Percentiles rank a stretch among this genome's conserved stretches.
phyloP scores from a whole-genome alignment of 768 basidiomycete species.

The Lactifluus subvellereus region DNA sequence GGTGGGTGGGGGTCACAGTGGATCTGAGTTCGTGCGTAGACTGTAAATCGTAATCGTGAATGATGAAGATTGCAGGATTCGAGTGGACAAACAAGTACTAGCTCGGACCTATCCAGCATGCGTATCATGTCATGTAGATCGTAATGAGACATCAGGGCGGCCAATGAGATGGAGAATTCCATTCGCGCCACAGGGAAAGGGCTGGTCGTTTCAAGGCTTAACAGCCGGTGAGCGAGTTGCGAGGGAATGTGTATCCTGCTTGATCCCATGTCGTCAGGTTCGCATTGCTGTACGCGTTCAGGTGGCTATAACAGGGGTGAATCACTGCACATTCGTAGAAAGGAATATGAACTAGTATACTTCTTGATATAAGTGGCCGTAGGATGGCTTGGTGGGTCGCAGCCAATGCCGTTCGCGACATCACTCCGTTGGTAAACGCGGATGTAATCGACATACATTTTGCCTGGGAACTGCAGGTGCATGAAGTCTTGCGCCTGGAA shows the following conservation, averaged over 20 bases:
- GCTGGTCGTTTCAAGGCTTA: not conserved
- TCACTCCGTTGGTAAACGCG: conserved; percentile 80
- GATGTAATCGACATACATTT: conserved; percentile 87
- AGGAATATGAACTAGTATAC: conserved; percentile 34
- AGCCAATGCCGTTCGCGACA: conserved; percentile 61
- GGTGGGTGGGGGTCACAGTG: not conserved
- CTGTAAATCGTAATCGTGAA: not conserved
- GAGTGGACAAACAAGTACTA: conserved; percentile 6
- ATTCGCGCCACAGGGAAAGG: not conserved
- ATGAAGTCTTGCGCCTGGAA: conserved; percentile 72
- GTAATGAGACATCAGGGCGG: not conserved
- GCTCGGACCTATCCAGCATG: conserved; percentile 10
- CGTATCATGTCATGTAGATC: conserved; percentile 21
- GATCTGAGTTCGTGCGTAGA: conserved; percentile 10
- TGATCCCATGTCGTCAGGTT: conserved; percentile 83
- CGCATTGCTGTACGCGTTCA: conserved; percentile 65
- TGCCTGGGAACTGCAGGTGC: conserved; percentile 68
- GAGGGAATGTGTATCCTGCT: conserved; percentile 70
- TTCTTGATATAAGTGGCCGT: conserved; percentile 73
- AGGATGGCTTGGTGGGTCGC: conserved; percentile 72
- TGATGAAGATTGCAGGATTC: conserved; percentile 3
- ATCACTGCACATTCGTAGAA: not conserved
- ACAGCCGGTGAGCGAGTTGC: conserved; percentile 40
- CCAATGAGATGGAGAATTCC: conserved; percentile 6
- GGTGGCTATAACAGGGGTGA: conserved; percentile 31